Evolutionary conservation across 352 stramenopile species (phyloP).

Genomic region (Pythium aquatile): DNA sequence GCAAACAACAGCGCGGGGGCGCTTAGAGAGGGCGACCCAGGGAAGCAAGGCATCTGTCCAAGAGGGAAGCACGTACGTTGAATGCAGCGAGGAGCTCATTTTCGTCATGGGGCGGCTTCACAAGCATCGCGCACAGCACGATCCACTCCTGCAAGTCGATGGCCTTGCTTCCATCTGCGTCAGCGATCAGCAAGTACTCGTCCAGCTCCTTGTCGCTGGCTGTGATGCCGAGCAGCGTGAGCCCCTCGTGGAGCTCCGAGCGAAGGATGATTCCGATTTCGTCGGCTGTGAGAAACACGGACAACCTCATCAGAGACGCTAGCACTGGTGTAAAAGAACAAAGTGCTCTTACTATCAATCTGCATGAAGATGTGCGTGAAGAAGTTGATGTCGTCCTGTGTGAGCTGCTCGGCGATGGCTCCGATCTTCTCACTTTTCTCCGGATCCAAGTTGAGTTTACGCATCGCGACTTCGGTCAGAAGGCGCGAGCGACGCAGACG

Average conservation of each 20-base stretch:
- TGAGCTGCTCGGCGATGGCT: conserved; percentile 55
- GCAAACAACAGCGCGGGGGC: neutral
- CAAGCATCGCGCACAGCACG: conserved; percentile 59
- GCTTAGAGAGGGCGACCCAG: too few relatives aligned
- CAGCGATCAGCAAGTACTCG: conserved; percentile 60
- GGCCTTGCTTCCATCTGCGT: conserved; percentile 63
- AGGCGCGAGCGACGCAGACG: conserved; percentile 52
- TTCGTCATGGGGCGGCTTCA: conserved; percentile 53
- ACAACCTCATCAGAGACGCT: neutral
- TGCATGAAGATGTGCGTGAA: conserved; percentile 71
- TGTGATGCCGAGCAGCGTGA: conserved; percentile 56
- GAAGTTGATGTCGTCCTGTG: conserved; percentile 53
- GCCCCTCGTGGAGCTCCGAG: conserved; percentile 60
- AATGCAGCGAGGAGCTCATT: conserved; percentile 50
- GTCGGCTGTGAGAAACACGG: conserved; percentile 31
- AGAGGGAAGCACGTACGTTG: conserved; percentile 33
- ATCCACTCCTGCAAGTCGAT: conserved; percentile 71
- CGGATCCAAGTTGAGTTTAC: conserved; percentile 61
- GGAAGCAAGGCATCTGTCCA: too few relatives aligned
- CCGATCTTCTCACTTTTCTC: conserved; percentile 62
- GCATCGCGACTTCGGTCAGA: conserved; percentile 58
- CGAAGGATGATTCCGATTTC: conserved; percentile 62
- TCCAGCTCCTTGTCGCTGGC: conserved; percentile 65
- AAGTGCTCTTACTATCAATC: conserved; percentile 47
- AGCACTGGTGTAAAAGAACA: too few relatives aligned